Conservation (phyloP, 352 stramenopile genomes). For the Globisporangium cederbergense region DNA sequence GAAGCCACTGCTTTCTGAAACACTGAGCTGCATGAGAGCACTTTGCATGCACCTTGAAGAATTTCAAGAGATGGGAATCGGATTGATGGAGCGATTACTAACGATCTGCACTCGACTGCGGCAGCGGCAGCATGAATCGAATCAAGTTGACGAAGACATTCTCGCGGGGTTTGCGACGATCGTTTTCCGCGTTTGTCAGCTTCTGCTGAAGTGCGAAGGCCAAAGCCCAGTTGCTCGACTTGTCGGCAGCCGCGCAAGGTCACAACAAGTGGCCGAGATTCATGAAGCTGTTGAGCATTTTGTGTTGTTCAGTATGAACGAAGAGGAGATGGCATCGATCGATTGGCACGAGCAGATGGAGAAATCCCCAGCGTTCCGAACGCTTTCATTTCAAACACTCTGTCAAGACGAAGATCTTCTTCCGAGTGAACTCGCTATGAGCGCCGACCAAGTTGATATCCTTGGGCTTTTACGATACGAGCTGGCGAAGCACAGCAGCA, state of each 20-base stretch:
- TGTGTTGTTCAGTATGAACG: background rate
- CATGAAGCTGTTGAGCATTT: background rate
- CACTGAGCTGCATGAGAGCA: background rate
- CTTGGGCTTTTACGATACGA: background rate
- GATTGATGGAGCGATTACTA: background rate
- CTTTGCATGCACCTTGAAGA: background rate
- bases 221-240: background rate
- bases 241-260: background rate
- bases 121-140: background rate
- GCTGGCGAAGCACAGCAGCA: background rate
- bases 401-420: background rate
- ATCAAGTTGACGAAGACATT: background rate
- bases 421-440: background rate
- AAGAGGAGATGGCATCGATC: background rate
- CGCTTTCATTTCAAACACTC: background rate
- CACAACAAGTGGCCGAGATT: background rate
- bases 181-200: background rate
- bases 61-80: background rate
- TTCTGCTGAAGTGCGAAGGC: background rate
- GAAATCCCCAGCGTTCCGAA: background rate
- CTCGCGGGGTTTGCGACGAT: background rate
- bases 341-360: background rate
- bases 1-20: background rate
- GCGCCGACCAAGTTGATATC: background rate
- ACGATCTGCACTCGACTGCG: background rate